Percentiles rank a stretch among this genome's conserved stretches.
These are phyloP conservation scores for Salix koriyanagi DNA, from an alignment of 345 rosid genomes.

Conservation along the genomic window DNA sequence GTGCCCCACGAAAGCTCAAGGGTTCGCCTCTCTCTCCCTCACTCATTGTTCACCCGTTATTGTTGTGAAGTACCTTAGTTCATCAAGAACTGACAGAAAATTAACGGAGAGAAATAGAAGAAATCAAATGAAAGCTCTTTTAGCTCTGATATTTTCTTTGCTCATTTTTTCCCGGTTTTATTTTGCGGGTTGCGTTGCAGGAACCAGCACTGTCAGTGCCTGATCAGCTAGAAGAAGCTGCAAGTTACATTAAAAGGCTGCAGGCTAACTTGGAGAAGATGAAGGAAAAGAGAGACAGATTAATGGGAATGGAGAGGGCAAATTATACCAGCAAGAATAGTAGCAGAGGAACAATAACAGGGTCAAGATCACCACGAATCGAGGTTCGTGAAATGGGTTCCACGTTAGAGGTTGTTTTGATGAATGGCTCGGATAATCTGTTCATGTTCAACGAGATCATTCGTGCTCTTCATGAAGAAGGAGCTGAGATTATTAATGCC, in stretches of 20 bases:
- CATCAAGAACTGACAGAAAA: no score
- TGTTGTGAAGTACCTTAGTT: neutral
- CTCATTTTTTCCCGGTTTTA: neutral
- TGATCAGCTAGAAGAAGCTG: constrained; percentile 53
- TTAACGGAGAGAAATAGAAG: no score
- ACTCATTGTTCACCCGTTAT: neutral
- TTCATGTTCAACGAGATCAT: constrained; percentile 38
- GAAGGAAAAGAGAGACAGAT: constrained; percentile 44
- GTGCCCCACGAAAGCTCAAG: constrained; percentile 37
- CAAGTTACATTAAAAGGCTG: constrained; percentile 52
- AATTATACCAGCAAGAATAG: neutral
- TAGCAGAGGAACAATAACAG: neutral
- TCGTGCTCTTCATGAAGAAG: constrained; percentile 44
- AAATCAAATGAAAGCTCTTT: neutral
- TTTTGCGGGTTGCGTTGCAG: constrained; percentile 21
- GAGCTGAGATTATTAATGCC: constrained; percentile 42
- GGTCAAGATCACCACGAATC: constrained; percentile 26
- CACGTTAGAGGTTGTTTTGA: constrained; percentile 37
- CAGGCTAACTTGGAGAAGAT: constrained; percentile 48
- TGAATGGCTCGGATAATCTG: constrained; percentile 34
- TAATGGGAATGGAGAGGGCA: constrained; percentile 16
- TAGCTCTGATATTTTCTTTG: neutral
- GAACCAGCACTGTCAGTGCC: constrained; percentile 35
- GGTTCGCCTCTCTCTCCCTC: constrained; percentile 20
- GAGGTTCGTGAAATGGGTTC: constrained; percentile 36